Conservation (phyloP, 2,329 filamentous ascomycete genomes). For the Ophiostoma novo-ulmi region DNA sequence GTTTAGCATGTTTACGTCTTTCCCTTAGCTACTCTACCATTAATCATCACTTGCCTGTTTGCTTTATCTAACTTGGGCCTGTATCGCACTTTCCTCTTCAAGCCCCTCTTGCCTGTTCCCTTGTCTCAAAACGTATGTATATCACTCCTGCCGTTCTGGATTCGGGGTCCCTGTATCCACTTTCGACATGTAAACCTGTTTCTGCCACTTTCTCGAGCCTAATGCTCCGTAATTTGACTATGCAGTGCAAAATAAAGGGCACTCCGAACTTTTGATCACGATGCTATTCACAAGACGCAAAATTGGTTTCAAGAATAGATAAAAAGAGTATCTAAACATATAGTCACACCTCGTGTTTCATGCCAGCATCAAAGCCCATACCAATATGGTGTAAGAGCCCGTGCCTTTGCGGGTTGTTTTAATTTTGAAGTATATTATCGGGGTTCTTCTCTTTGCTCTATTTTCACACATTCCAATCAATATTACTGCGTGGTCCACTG, state of each 20-base stretch:
- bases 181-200: conserved; percentile 1
- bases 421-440: neutral
- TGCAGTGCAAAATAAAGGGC: neutral
- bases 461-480: neutral
- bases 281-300: neutral
- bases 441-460: neutral
- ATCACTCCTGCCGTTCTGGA: conserved; percentile 9
- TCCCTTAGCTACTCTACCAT: no score
- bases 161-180: conserved; percentile 5
- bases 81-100: neutral
- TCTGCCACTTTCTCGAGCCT: neutral
- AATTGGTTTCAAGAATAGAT: neutral
- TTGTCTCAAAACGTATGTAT: neutral
- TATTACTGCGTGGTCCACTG: neutral
- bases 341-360: neutral
- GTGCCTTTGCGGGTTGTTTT: no score
- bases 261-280: neutral
- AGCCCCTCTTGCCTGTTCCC: neutral
- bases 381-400: neutral
- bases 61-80: neutral
- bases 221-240: conserved; percentile 5
- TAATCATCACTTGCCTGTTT: neutral
- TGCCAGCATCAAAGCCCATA: neutral
- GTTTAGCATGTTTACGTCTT: no score
- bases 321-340: neutral